A percentile compares a stretch with the other conserved stretches of the same genome.
phyloP scores from a whole-genome alignment of 2,329 filamentous ascomycete genomes.

The Fusarium virguliforme region DNA sequence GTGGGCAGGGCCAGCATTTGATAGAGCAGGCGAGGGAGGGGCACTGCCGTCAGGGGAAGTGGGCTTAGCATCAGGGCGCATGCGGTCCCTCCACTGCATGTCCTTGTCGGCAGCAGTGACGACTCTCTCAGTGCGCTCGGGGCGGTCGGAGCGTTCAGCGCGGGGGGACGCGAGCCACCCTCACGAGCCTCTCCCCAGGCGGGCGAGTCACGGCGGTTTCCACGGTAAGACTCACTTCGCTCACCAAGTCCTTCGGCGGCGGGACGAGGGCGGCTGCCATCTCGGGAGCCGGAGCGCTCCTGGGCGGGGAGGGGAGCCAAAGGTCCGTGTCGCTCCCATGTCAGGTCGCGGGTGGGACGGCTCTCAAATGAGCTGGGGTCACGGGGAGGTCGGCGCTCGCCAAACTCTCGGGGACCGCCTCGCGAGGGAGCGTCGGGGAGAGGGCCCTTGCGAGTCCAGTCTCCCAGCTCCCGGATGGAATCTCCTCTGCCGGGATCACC shows the following conservation, averaged over 20 bases:
- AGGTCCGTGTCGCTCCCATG: conserved; percentile 96
- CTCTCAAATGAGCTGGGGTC: conserved; percentile 71
- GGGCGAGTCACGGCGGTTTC: conserved; percentile 78
- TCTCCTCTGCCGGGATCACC: conserved; percentile 74
- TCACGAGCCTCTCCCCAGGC: conserved; percentile 83
- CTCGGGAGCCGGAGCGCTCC: conserved; percentile 65
- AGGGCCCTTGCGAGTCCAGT: conserved; percentile 95
- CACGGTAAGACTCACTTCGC: conserved; percentile 71
- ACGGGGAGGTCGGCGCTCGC: conserved; percentile 76
- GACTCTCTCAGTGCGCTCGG: conserved; percentile 67
- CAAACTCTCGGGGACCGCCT: conserved; percentile 68
- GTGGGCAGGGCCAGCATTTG: conserved; percentile 64
- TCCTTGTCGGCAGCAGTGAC: conserved; percentile 94
- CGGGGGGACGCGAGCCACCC: conserved; percentile 86
- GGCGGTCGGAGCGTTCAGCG: conserved; percentile 79
- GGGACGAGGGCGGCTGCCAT: conserved; percentile 68
- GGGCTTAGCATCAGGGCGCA: conserved; percentile 86
- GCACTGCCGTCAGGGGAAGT: conserved; percentile 81
- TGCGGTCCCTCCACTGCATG: conserved; percentile 91
- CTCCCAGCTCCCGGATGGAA: conserved; percentile 81
- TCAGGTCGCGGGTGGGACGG: conserved; percentile 79
- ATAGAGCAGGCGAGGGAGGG: conserved; percentile 80
- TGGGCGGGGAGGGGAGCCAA: conserved; percentile 80
- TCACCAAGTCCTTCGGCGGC: conserved; percentile 70
- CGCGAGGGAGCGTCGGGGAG: conserved; percentile 79